phyloP scores from a whole-genome alignment of 139 green algal species.

The Trebouxia sp. region DNA sequence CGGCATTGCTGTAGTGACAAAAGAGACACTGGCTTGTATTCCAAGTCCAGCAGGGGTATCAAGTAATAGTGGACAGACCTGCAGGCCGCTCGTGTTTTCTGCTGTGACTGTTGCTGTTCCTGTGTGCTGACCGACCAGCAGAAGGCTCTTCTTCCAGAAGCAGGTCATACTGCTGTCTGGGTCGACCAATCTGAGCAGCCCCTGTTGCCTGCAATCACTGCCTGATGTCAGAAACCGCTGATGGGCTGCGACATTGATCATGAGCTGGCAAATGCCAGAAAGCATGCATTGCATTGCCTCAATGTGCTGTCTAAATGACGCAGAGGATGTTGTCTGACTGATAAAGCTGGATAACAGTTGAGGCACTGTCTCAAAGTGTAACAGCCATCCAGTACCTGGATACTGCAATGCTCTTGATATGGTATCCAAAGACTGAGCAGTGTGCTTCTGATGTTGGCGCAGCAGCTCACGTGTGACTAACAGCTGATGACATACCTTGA shows the following conservation, averaged over 20 bases:
- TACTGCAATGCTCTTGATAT: neutral
- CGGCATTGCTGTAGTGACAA: too few relatives aligned
- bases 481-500: too few relatives aligned
- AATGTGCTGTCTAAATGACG: neutral
- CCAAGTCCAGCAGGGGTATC: too few relatives aligned
- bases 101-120: neutral
- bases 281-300: neutral
- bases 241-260: neutral
- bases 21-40: too few relatives aligned
- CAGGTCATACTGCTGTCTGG: neutral
- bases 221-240: neutral
- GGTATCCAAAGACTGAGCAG: neutral
- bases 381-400: neutral
- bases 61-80: too few relatives aligned
- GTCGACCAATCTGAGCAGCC: neutral
- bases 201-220: neutral
- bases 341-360: neutral
- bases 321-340: neutral
- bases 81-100: neutral
- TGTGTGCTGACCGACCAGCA: neutral
- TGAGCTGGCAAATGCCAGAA: neutral
- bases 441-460: conserved; percentile 45
- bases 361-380: neutral
- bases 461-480: too few relatives aligned
- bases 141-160: neutral